These are phyloP conservation scores for Candida hispaniensis DNA, from an alignment of 805 yeast species.

Conservation along the genomic window DNA sequence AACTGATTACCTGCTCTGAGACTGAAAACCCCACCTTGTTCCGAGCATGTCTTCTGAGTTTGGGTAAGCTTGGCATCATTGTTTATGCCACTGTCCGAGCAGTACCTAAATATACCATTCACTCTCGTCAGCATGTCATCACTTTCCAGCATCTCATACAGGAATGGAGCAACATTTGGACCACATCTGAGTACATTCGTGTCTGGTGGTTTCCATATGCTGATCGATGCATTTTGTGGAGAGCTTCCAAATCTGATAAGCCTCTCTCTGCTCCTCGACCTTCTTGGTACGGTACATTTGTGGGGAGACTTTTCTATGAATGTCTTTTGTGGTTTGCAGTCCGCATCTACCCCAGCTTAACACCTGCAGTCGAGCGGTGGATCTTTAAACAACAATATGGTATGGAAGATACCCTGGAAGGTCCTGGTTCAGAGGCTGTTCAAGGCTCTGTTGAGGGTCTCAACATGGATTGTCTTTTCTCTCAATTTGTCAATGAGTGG, in stretches of 20 bases:
- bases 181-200: slow-evolving; percentile 79
- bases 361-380: slow-evolving; percentile 77
- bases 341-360: slow-evolving; percentile 56
- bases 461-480: slow-evolving; percentile 90
- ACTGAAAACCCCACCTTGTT: slow-evolving; percentile 55
- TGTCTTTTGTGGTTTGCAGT: slow-evolving; percentile 69
- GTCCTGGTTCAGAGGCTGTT: slow-evolving; percentile 52
- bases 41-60: slow-evolving; percentile 69
- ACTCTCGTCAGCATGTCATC: slow-evolving; percentile 72
- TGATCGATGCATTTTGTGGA: slow-evolving; percentile 77
- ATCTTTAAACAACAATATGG: slow-evolving; percentile 83
- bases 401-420: slow-evolving; percentile 47
- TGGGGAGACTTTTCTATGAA: slow-evolving; percentile 76
- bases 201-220: slow-evolving; percentile 98
- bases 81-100: slow-evolving; percentile 76
- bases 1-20: slow-evolving; percentile 55
- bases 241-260: slow-evolving; percentile 67
- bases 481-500: slow-evolving; percentile 95
- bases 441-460: slow-evolving; percentile 77
- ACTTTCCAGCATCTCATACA: slow-evolving; percentile 57
- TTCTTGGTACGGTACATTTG: slow-evolving; percentile 75
- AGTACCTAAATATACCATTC: slow-evolving; percentile 73
- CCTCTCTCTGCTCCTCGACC: slow-evolving; percentile 52
- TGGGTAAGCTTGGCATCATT: slow-evolving; percentile 88
- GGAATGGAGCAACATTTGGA: slow-evolving; percentile 50